Conservation (phyloP, 805 yeast species). For the Suhomyces pyralidae region DNA sequence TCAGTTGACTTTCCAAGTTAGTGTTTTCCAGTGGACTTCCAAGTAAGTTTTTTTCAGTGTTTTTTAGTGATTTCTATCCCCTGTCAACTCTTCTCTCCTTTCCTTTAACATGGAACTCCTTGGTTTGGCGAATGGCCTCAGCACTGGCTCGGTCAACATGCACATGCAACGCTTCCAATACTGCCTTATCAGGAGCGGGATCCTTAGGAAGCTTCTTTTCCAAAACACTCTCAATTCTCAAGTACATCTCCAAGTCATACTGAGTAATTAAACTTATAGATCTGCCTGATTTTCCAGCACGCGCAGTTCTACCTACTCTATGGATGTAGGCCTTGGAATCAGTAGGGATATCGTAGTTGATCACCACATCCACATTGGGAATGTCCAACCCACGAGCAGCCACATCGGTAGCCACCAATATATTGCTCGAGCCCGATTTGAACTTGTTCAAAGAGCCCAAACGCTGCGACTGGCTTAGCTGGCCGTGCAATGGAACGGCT, state of each 20-base stretch:
- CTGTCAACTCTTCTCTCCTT: constrained; percentile 34
- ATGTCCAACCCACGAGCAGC: constrained; percentile 90
- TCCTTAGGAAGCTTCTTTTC: constrained; percentile 77
- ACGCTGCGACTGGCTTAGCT: constrained; percentile 78
- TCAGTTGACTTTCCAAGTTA: too few relatives aligned
- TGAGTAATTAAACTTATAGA: constrained; percentile 89
- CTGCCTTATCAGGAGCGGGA: constrained; percentile 73
- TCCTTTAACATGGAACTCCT: constrained; percentile 52
- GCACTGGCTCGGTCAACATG: constrained; percentile 91
- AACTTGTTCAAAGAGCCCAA: constrained; percentile 78
- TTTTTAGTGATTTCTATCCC: neutral
- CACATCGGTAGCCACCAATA: constrained; percentile 78
- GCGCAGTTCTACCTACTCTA: constrained; percentile 93
- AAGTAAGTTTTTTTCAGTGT: too few relatives aligned
- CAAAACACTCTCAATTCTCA: constrained; percentile 85
- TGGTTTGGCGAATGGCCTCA: constrained; percentile 79
- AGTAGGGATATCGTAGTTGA: constrained; percentile 78
- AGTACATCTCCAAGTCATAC: constrained; percentile 84
- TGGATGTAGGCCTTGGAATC: constrained; percentile 83
- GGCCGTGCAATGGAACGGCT: constrained; percentile 94
- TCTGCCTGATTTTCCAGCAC: constrained; percentile 88
- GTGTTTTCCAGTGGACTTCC: too few relatives aligned
- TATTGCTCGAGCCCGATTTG: constrained; percentile 66
- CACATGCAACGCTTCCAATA: constrained; percentile 72
- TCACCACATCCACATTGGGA: constrained; percentile 72